Evolutionary conservation across 2,329 filamentous ascomycete species (phyloP).

Genomic region (Trichoderma hamatum): DNA sequence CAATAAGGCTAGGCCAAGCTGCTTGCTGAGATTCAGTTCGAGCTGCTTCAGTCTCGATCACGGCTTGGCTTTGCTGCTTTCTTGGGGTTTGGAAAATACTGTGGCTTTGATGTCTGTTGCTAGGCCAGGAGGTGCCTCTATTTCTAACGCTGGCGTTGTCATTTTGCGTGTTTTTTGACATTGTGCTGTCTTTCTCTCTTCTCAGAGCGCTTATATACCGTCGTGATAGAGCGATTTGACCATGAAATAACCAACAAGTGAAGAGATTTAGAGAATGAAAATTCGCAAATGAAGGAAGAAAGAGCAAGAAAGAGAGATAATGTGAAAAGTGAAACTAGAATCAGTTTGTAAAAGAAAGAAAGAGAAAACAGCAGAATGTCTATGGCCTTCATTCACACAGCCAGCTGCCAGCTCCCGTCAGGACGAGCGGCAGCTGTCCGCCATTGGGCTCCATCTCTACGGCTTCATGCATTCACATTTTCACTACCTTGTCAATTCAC

Average conservation of each 20-base stretch:
- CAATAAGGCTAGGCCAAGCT: not conserved
- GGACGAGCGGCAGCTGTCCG: not conserved
- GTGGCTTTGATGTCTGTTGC: not conserved
- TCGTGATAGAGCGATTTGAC: not conserved
- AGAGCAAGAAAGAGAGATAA: not conserved
- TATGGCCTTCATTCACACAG: not conserved
- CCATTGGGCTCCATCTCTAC: not conserved
- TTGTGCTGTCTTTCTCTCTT: not conserved
- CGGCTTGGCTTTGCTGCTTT: not conserved
- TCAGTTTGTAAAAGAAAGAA: not conserved
- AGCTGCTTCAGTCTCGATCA: no score
- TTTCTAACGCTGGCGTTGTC: not conserved
- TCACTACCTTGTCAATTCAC: not conserved
- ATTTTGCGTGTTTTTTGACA: not conserved
- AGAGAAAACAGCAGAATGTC: not conserved
- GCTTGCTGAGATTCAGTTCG: not conserved
- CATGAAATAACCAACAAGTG: not conserved
- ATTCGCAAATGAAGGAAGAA: not conserved
- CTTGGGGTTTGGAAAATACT: not conserved
- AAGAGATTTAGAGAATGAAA: not conserved
- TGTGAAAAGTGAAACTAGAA: not conserved
- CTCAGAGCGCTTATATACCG: not conserved
- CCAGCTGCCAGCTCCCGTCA: not conserved
- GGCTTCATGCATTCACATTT: not conserved
- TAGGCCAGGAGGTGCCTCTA: not conserved